Conservation (phyloP, 192 early-diverging fungal genomes). For the Coemansia aciculifera region DNA sequence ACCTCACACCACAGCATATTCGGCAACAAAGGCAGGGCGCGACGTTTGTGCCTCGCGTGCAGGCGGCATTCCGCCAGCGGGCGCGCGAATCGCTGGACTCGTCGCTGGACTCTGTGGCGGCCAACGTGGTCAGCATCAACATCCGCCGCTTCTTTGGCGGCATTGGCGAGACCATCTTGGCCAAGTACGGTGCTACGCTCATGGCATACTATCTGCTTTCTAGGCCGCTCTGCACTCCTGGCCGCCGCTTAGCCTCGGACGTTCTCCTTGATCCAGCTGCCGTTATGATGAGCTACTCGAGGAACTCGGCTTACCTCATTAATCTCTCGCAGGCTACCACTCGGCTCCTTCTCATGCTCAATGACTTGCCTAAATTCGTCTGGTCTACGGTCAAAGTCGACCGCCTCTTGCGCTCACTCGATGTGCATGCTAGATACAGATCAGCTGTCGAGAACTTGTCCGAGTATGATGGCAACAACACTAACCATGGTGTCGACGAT, state of each 20-base stretch:
- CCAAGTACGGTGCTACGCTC: conserved; percentile 94
- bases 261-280: conserved; percentile 47
- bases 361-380: conserved; percentile 89
- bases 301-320: conserved; percentile 73
- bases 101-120: conserved; percentile 28
- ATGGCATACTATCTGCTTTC: conserved; percentile 74
- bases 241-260: conserved; percentile 33
- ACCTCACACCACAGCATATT: neutral
- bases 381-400: conserved; percentile 77
- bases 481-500: neutral
- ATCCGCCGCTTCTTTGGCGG: conserved; percentile 53
- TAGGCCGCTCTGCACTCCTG: conserved; percentile 74
- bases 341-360: conserved; percentile 84
- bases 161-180: conserved; percentile 73
- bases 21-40: conserved; percentile 14
- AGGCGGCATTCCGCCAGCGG: conserved; percentile 31
- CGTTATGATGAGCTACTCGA: conserved; percentile 68
- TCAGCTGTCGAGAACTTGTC: conserved; percentile 20
- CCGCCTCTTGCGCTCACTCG: conserved; percentile 41
- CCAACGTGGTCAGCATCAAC: conserved; percentile 39
- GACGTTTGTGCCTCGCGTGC: conserved; percentile 44
- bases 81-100: conserved; percentile 38
- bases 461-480: neutral
- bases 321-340: conserved; percentile 79
- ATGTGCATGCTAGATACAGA: conserved; percentile 47